A percentile compares a stretch with the other conserved stretches of the same genome.
Evolutionary conservation across 2,329 filamentous ascomycete genomes (phyloP).

Genomic region (Pyrenochaeta sp.): DNA sequence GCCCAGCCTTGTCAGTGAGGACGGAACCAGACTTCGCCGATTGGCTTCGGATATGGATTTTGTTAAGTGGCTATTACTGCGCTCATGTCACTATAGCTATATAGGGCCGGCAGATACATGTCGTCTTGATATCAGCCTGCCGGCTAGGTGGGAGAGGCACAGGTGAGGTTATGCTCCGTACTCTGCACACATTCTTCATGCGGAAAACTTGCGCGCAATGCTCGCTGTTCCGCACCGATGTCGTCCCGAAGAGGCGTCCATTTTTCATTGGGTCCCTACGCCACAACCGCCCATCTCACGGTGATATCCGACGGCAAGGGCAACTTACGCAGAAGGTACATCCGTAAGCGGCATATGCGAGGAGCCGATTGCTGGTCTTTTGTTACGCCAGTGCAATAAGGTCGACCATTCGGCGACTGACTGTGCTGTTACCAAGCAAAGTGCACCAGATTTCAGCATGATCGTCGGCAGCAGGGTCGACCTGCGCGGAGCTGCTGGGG

Average conservation of each 20-base stretch:
- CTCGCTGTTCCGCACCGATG: constrained; percentile 11
- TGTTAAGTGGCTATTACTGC: constrained; percentile 23
- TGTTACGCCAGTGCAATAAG: not conserved
- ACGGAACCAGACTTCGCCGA: constrained; percentile 38
- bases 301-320: constrained; percentile 13
- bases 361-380: constrained; percentile 3
- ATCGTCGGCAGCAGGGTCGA: constrained; percentile 7
- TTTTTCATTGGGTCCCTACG: constrained; percentile 23
- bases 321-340: constrained; percentile 8
- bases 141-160: not conserved
- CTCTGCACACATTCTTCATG: constrained; percentile 2
- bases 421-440: not conserved
- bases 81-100: constrained; percentile 14
- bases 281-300: constrained; percentile 30
- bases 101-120: constrained; percentile 14
- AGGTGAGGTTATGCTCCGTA: constrained; percentile 4
- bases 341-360: constrained; percentile 11
- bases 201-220: constrained; percentile 10
- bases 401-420: constrained; percentile 5
- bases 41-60: constrained; percentile 24
- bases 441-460: not conserved
- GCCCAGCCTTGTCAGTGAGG: constrained; percentile 34
- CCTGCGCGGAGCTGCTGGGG: constrained; percentile 1
- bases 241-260: constrained; percentile 17
- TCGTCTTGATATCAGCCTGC: constrained; percentile 20